These are phyloP conservation scores for Anisodus acutangulus DNA, from an alignment of 257 asterid species.

Conservation along the genomic window DNA sequence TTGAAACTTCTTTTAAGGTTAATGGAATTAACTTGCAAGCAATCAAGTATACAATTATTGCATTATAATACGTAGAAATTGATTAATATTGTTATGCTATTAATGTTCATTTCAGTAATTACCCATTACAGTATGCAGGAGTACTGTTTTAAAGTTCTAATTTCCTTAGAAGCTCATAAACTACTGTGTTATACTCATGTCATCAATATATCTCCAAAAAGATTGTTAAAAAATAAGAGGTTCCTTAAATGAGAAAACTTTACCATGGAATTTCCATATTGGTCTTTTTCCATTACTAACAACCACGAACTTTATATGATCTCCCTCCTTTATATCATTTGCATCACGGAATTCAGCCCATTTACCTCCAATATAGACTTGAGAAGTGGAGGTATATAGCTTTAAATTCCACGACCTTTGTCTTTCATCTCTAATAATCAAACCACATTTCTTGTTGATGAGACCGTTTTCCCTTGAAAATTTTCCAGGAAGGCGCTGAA, in stretches of 20 bases:
- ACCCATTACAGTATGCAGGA: neutral
- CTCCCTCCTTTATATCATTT: neutral
- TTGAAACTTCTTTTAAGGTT: neutral
- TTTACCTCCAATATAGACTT: constrained; percentile 1
- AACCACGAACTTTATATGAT: neutral
- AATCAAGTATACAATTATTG: neutral
- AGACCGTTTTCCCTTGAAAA: constrained; percentile 7
- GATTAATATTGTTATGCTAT: neutral
- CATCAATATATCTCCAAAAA: neutral
- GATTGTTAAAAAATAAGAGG: neutral
- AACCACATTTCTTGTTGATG: neutral
- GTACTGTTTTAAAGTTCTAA: neutral
- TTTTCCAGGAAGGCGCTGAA: constrained; percentile 9
- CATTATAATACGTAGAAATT: neutral
- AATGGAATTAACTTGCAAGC: neutral
- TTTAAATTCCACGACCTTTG: constrained; percentile 28
- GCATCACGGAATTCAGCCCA: neutral
- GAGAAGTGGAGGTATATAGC: neutral
- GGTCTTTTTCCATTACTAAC: neutral
- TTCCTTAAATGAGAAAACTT: neutral
- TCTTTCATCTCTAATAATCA: constrained; percentile 4
- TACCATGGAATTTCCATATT: neutral
- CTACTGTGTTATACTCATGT: neutral
- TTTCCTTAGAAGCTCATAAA: constrained; percentile 21
- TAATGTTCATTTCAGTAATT: constrained; percentile 8